These are phyloP conservation scores for Backusella psychrophila DNA, from an alignment of 192 early-diverging fungal genomes.

Conservation along the genomic window DNA sequence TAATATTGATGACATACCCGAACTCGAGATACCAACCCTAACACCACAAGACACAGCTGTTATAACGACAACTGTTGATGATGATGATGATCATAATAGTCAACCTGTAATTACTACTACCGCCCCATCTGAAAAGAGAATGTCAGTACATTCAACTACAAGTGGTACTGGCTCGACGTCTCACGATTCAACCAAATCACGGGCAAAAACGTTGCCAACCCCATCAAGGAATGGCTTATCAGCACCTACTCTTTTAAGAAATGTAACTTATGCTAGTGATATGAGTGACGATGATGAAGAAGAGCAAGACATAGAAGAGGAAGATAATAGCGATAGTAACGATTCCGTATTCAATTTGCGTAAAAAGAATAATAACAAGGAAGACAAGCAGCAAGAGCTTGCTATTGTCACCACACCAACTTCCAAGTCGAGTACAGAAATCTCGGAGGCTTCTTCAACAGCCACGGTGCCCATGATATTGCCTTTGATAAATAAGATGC, in stretches of 20 bases:
- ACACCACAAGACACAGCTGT: not conserved
- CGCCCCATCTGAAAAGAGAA: not conserved
- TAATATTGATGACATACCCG: slow-evolving; percentile 3
- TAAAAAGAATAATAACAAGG: not conserved
- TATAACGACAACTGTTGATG: not conserved
- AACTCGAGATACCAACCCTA: not conserved
- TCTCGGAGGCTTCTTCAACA: not conserved
- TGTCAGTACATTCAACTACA: not conserved
- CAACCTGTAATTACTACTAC: not conserved
- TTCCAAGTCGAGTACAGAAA: slow-evolving; percentile 5
- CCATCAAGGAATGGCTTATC: not conserved
- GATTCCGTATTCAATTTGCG: not conserved
- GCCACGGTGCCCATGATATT: not conserved
- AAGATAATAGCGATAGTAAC: not conserved
- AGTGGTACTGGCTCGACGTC: not conserved
- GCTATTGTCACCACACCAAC: not conserved
- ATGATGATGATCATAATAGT: not conserved
- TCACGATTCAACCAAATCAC: not conserved
- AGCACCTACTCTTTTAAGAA: slow-evolving; percentile 1
- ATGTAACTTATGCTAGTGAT: slow-evolving; percentile 16
- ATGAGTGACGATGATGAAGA: slow-evolving; percentile 2
- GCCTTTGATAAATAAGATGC: not conserved
- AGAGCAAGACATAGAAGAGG: not conserved
- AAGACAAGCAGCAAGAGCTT: not conserved
- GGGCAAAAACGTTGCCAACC: not conserved